Conservation (phyloP, 1,284 basidiomycete species). For the Rhodotorula sp. region DNA sequence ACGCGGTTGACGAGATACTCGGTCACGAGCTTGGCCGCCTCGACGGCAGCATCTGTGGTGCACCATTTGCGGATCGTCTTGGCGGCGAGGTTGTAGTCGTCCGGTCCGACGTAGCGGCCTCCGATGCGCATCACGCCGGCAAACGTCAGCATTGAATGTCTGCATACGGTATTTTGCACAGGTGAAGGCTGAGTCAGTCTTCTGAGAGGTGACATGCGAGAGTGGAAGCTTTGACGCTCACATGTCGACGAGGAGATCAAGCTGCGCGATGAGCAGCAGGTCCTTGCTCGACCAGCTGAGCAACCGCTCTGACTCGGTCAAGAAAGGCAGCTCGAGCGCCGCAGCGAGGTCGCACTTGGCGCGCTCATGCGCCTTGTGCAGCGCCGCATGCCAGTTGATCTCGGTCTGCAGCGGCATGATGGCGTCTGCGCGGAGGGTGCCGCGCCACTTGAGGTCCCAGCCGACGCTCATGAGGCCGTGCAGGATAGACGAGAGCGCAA, state of each 20-base stretch:
- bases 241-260: not conserved
- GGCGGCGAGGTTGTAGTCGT: not conserved
- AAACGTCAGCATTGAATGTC: not conserved
- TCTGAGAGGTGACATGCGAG: not conserved
- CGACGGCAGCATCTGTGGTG: not conserved
- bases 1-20: not conserved
- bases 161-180: not conserved
- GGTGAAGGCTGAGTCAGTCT: not conserved
- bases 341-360: not conserved
- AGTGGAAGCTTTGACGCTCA: not conserved
- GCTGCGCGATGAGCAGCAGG: not conserved
- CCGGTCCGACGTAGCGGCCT: not conserved
- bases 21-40: not conserved
- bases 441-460: constrained; percentile 16
- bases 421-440: constrained; percentile 1
- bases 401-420: not conserved
- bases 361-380: not conserved
- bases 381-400: not conserved
- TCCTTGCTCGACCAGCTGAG: not conserved
- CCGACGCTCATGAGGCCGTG: constrained; percentile 4
- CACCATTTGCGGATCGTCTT: not conserved
- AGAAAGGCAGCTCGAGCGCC: not conserved
- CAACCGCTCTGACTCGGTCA: not conserved
- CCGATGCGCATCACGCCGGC: constrained; percentile 8
- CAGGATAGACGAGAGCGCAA: not conserved